Conservation (phyloP, 2,329 filamentous ascomycete genomes). For the Colletotrichum tropicicola region DNA sequence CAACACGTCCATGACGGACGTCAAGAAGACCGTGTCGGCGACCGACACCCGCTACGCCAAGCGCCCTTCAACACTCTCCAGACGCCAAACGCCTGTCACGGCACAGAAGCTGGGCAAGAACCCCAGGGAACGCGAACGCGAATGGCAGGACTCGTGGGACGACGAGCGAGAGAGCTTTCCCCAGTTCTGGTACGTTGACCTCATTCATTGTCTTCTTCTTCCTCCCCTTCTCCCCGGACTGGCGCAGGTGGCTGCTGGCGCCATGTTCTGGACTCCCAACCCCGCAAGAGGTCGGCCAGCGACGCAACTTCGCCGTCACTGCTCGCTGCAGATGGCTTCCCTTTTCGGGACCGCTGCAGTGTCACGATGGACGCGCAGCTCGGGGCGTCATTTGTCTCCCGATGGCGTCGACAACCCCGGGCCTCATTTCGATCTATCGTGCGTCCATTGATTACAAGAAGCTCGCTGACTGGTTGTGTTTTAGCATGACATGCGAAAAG, state of each 20-base stretch:
- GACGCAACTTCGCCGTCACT: slow-evolving; percentile 19
- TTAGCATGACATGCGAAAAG: slow-evolving; percentile 74
- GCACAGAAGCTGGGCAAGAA: slow-evolving; percentile 60
- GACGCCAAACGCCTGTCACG: slow-evolving; percentile 50
- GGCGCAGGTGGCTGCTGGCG: slow-evolving; percentile 12
- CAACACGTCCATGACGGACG: slow-evolving; percentile 64
- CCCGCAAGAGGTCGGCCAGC: slow-evolving; percentile 17
- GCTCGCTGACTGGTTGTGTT: slow-evolving; percentile 38
- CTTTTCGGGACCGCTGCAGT: slow-evolving; percentile 38
- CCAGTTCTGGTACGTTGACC: slow-evolving; percentile 67
- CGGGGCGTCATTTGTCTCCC: slow-evolving; percentile 27
- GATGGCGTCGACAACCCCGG: slow-evolving; percentile 25
- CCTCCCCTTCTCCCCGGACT: slow-evolving; percentile 5
- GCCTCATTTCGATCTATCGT: slow-evolving; percentile 32
- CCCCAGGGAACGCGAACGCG: slow-evolving; percentile 59
- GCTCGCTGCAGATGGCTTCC: slow-evolving; percentile 26
- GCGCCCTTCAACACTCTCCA: slow-evolving; percentile 54
- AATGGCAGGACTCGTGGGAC: slow-evolving; percentile 61
- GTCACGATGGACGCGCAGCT: slow-evolving; percentile 41
- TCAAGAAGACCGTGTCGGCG: slow-evolving; percentile 58
- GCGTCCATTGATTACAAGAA: slow-evolving; percentile 40
- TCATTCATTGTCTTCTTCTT: slow-evolving; percentile 17
- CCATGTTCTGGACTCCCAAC: slow-evolving; percentile 13
- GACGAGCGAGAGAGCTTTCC: slow-evolving; percentile 72
- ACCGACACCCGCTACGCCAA: slow-evolving; percentile 56